These are phyloP conservation scores for Pleurotus tuber-regium DNA, from an alignment of 768 basidiomycete genomes.

Conservation along the genomic window DNA sequence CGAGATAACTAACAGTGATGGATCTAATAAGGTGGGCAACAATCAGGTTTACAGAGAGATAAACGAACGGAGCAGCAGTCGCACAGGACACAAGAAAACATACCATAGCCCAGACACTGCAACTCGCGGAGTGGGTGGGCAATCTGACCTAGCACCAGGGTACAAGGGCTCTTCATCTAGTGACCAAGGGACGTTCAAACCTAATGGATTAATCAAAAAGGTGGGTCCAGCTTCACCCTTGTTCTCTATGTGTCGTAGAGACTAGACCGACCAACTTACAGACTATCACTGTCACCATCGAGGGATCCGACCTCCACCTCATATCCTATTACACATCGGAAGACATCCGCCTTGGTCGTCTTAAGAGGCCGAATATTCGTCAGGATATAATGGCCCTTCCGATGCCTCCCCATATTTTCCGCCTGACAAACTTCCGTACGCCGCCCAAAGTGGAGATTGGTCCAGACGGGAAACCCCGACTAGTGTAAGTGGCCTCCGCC, in stretches of 20 bases:
- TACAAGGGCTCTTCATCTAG: constrained; percentile 31
- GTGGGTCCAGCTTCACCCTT: too few species aligned
- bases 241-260: too few species aligned
- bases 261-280: too few species aligned
- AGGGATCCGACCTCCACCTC: constrained; percentile 77
- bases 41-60: constrained; percentile 79
- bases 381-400: constrained; percentile 70
- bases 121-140: constrained; percentile 31
- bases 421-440: constrained; percentile 78
- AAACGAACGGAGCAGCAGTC: constrained; percentile 60
- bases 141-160: constrained; percentile 28
- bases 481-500: constrained; percentile 67
- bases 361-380: constrained; percentile 67
- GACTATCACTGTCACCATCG: constrained; percentile 85
- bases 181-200: constrained; percentile 63
- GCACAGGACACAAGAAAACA: constrained; percentile 47
- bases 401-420: constrained; percentile 77
- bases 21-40: constrained; percentile 1
- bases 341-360: constrained; percentile 66
- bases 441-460: constrained; percentile 79
- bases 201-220: constrained; percentile 81
- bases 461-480: constrained; percentile 62
- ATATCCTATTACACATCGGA: constrained; percentile 83
- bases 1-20: background rate
- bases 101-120: constrained; percentile 49